Base-by-base conservation (phyloP, 164 flowering plant species). In the Dillenia turbinata region DNA sequence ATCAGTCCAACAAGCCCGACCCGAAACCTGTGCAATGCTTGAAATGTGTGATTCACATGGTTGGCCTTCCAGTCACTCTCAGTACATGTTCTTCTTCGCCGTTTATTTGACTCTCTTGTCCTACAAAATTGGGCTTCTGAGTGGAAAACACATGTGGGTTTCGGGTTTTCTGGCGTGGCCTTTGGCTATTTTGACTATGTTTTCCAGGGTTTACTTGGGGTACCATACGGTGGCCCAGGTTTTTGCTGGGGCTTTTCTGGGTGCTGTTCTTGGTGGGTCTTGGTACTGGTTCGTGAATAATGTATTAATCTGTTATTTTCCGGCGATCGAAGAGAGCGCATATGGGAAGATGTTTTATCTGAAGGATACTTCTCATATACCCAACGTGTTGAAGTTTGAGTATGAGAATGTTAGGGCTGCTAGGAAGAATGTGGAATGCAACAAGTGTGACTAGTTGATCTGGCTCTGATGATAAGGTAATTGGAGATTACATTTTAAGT, bases 21-120 rank as follows among this genome's bases (percentile, higher is more conserved):
- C 98, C 14, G 85, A 76, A 15, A 87, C 96, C 15, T 93, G 98
- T 56, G 75, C 61, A 8, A 47, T 85, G 5, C 89, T 93, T 12
- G 98, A 93, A 57, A 79, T 66, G 74, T 93, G 97, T 75, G 98
- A 90, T 59, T 93, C 98, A 2, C 96, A 93, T 24, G 98, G 98
- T 12, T 93, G 98, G 98, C 98, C 98, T 9, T 93, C 97, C 22
- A 81, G 88, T 67, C 98, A 93, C 63, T 85, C 97, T 4, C 95
- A 87, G 71, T 93, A 80, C 78, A 90, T 89, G 97, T 90, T 89
- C 79, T 93, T 93, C 77, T 90, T 90, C 73, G 85, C 96, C 6
- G 57, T 66, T 0, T 93, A 89, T 60, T 77, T 82, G 61, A 73
- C 92, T 3, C 74, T 93, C 10, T 49, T 88, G 54, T 77, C 81